Conservation (phyloP, 2,329 filamentous ascomycete genomes). For the Penicillium decumbens region DNA sequence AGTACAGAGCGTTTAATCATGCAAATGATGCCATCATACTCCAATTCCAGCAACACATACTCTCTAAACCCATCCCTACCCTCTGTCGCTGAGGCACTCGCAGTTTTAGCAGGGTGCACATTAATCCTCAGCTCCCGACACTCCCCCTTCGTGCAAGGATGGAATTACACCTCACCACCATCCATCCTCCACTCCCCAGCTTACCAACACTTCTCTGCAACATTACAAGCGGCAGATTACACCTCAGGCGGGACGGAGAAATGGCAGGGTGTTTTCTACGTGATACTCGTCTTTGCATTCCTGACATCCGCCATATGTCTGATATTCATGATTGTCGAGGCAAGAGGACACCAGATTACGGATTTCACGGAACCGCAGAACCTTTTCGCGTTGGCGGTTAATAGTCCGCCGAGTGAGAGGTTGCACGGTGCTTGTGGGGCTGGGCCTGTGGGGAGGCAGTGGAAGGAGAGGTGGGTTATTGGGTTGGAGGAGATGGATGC, state of each 20-base stretch:
- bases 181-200: slow-evolving; percentile 45
- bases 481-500: slow-evolving; percentile 46
- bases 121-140: slow-evolving; percentile 57
- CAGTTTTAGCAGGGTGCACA: slow-evolving; percentile 64
- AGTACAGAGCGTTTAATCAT: slow-evolving; percentile 57
- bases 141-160: slow-evolving; percentile 58
- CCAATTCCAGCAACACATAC: slow-evolving; percentile 25
- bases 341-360: slow-evolving; percentile 59
- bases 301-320: slow-evolving; percentile 63
- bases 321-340: slow-evolving; percentile 55
- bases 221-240: slow-evolving; percentile 63
- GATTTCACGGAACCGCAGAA: slow-evolving; percentile 77
- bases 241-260: slow-evolving; percentile 57
- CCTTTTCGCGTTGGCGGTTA: slow-evolving; percentile 66
- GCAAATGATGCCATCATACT: slow-evolving; percentile 48
- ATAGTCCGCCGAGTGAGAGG: slow-evolving; percentile 52
- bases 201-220: slow-evolving; percentile 59
- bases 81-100: slow-evolving; percentile 68
- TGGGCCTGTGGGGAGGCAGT: slow-evolving; percentile 51
- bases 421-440: slow-evolving; percentile 55
- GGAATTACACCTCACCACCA: slow-evolving; percentile 41
- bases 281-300: slow-evolving; percentile 62
- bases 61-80: slow-evolving; percentile 53
- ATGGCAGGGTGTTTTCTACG: slow-evolving; percentile 65
- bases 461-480: slow-evolving; percentile 45